A percentile compares a stretch with the other conserved stretches of the same genome.
phyloP scores from a whole-genome alignment of 2,329 filamentous ascomycete species.

The Boeremia exigua region DNA sequence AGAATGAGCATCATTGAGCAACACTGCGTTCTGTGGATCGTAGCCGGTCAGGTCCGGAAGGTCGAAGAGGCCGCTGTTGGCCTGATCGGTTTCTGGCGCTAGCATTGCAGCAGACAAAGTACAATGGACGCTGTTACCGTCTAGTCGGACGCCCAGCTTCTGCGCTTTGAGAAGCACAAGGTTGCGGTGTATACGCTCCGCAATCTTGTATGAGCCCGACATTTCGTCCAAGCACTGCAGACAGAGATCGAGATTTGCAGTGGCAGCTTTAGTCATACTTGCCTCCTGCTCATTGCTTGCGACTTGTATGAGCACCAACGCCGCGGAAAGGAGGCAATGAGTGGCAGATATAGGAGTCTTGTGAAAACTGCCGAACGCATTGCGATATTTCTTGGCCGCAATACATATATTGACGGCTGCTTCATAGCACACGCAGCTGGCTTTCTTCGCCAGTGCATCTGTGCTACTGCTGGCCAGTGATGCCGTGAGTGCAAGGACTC shows the following conservation, averaged over 20 bases:
- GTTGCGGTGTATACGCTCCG: not conserved
- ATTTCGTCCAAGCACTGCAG: constrained; percentile 2
- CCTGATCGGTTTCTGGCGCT: not conserved
- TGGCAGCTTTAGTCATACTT: not conserved
- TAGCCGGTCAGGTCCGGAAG: not conserved
- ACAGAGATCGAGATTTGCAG: not conserved
- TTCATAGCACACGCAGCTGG: not conserved
- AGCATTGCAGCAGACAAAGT: not conserved
- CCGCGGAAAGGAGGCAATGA: constrained; percentile 45
- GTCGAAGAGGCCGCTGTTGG: not conserved
- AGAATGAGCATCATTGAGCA: not conserved
- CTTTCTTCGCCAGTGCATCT: constrained; percentile 34
- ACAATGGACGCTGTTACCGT: not conserved
- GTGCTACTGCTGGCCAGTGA: constrained; percentile 9
- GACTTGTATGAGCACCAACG: constrained; percentile 27
- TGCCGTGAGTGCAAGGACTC: constrained; percentile 36
- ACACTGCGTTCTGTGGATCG: not conserved
- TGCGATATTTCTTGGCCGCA: constrained; percentile 29
- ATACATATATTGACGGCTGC: constrained; percentile 1
- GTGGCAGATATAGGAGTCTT: constrained; percentile 46
- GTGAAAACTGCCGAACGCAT: constrained; percentile 45
- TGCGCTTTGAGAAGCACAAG: not conserved
- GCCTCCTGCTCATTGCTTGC: not conserved
- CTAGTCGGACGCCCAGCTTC: not conserved
- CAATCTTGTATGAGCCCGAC: not conserved